Evolutionary conservation across 2,329 filamentous ascomycete species (phyloP).

Genomic region (Ophiosphaerella narmari): DNA sequence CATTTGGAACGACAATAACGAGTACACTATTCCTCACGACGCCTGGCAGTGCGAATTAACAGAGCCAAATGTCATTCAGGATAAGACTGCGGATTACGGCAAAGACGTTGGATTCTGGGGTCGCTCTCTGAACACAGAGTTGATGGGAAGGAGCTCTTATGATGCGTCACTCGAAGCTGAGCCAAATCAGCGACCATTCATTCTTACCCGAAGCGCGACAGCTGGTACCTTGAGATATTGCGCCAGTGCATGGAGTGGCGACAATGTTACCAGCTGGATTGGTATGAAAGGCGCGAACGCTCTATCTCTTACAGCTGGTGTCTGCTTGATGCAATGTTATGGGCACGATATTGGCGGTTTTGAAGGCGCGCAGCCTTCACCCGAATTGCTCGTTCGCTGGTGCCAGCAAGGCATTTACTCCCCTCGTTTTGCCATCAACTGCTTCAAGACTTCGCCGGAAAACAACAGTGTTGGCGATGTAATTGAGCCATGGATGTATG

Average conservation of each 20-base stretch:
- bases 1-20: conserved; percentile 82
- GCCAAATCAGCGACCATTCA: conserved; percentile 66
- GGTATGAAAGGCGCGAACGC: conserved; percentile 74
- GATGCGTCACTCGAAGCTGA: conserved; percentile 65
- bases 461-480: conserved; percentile 72
- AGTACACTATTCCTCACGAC: conserved; percentile 70
- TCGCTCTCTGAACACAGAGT: conserved; percentile 69
- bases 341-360: conserved; percentile 79
- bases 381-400: conserved; percentile 74
- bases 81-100: conserved; percentile 42
- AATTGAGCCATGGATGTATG: conserved; percentile 80
- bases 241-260: conserved; percentile 74
- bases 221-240: conserved; percentile 72
- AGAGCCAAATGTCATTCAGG: conserved; percentile 32
- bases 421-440: conserved; percentile 75
- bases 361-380: conserved; percentile 72
- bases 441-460: conserved; percentile 71
- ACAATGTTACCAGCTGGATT: conserved; percentile 75
- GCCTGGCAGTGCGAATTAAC: conserved; percentile 67
- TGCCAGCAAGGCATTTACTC: conserved; percentile 73
- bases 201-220: conserved; percentile 72
- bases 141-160: conserved; percentile 72
- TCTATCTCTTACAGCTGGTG: conserved; percentile 68
- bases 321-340: conserved; percentile 70
- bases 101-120: conserved; percentile 70